Evolutionary conservation across 306 rosid species (phyloP).

Genomic region (Oemleria cerasiformis): DNA sequence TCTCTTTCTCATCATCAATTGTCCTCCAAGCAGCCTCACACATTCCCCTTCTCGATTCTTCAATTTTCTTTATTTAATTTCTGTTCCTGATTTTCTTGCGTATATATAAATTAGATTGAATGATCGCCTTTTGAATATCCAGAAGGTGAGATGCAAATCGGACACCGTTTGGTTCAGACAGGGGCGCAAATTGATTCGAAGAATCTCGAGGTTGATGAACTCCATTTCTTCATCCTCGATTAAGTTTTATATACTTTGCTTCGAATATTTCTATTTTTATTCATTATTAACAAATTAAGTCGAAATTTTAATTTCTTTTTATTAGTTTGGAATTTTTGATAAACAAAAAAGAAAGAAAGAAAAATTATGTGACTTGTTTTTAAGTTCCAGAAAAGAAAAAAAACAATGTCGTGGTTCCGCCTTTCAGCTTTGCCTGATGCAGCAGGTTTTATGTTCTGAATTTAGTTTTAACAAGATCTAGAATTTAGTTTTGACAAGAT

Average conservation of each 20-base stretch:
- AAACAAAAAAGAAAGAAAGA: too few relatives aligned
- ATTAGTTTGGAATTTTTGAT: too few relatives aligned
- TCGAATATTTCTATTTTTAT: constrained; percentile 10
- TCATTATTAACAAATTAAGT: not conserved
- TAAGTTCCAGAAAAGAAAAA: too few relatives aligned
- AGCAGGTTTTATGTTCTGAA: too few relatives aligned
- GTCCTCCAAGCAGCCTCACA: constrained; percentile 7
- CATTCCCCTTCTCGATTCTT: not conserved
- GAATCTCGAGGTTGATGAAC: constrained; percentile 21
- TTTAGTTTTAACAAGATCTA: too few relatives aligned
- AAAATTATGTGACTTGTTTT: too few relatives aligned
- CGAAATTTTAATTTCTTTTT: too few relatives aligned
- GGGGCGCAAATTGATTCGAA: constrained; percentile 31
- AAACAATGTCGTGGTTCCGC: too few relatives aligned
- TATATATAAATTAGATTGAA: too few relatives aligned
- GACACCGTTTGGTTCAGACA: constrained; percentile 42
- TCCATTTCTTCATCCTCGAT: not conserved
- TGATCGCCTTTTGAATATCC: constrained; percentile 29
- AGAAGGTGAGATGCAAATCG: constrained; percentile 4
- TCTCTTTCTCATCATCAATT: not conserved
- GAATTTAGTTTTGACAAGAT: too few relatives aligned
- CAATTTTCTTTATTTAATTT: not conserved
- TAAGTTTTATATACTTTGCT: constrained; percentile 21
- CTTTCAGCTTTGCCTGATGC: too few relatives aligned
- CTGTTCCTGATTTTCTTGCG: not conserved